Evolutionary conservation across 2,329 filamentous ascomycete genomes (phyloP).

Genomic region (Fusarium haematococcum): DNA sequence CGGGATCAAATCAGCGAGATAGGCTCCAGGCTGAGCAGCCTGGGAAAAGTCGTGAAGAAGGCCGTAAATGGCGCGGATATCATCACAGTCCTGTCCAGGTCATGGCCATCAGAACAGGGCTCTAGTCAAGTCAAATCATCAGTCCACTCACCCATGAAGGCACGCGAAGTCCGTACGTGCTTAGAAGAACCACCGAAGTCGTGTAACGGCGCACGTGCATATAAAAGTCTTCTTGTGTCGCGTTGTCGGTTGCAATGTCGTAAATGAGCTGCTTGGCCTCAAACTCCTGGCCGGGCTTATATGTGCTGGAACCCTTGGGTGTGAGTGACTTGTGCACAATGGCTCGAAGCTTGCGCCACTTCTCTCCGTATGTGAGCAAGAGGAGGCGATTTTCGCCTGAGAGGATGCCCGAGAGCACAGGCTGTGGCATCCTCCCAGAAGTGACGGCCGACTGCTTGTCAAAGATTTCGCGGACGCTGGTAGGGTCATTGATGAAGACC

Average conservation of each 20-base stretch:
- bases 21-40: slow-evolving; percentile 6
- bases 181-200: slow-evolving; percentile 10
- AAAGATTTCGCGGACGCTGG: slow-evolving; percentile 20
- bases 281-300: not conserved
- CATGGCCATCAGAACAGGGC: too few species aligned
- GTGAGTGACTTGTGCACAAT: slow-evolving; percentile 13
- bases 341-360: slow-evolving; percentile 19
- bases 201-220: slow-evolving; percentile 4
- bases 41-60: slow-evolving; percentile 12
- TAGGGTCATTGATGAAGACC: slow-evolving; percentile 22
- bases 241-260: not conserved
- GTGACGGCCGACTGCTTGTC: slow-evolving; percentile 28
- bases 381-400: slow-evolving; percentile 16
- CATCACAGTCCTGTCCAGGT: slow-evolving; percentile 7
- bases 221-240: not conserved
- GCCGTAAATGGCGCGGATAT: slow-evolving; percentile 6
- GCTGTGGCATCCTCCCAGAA: slow-evolving; percentile 18
- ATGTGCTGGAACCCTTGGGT: slow-evolving; percentile 5
- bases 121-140: not conserved
- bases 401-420: slow-evolving; percentile 9
- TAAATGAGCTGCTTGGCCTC: not conserved
- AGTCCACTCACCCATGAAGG: slow-evolving; percentile 8
- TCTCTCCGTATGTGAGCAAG: slow-evolving; percentile 12
- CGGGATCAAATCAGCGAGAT: slow-evolving; percentile 11
- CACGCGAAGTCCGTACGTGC: slow-evolving; percentile 18